Evolutionary conservation across 495 filamentous ascomycete species (phyloP).

Genomic region (Hypomontagnella monticulosa): DNA sequence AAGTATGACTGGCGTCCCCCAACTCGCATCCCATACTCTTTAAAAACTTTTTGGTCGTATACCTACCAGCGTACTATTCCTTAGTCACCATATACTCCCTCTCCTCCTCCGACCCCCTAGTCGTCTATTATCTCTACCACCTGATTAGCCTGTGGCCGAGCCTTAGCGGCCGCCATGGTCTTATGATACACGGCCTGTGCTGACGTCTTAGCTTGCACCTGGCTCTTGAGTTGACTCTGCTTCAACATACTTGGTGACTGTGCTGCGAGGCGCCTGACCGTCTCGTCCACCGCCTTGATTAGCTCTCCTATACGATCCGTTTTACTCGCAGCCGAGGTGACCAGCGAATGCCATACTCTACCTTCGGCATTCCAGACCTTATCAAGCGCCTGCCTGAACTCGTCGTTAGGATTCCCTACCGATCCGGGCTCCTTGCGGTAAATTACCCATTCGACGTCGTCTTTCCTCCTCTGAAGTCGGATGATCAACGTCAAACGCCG

Average conservation of each 20-base stretch:
- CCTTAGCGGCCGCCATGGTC: constrained; percentile 31
- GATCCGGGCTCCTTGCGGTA: constrained; percentile 39
- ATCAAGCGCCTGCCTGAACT: constrained; percentile 52
- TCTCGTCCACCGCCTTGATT: constrained; percentile 46
- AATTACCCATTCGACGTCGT: constrained; percentile 56
- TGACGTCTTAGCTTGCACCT: constrained; percentile 24
- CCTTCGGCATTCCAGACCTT: constrained; percentile 51
- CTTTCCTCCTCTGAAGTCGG: constrained; percentile 44
- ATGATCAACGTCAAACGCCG: constrained; percentile 54
- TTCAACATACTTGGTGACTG: constrained; percentile 40
- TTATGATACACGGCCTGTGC: constrained; percentile 37
- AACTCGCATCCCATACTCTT: constrained; percentile 39
- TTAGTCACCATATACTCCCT: constrained; percentile 1
- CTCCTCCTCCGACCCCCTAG: constrained; percentile 10
- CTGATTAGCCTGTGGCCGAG: constrained; percentile 30
- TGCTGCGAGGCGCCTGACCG: constrained; percentile 34
- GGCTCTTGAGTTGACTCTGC: constrained; percentile 33
- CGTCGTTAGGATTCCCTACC: constrained; percentile 45
- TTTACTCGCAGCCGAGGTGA: constrained; percentile 46
- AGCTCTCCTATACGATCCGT: constrained; percentile 49
- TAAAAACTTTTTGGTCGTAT: constrained; percentile 22
- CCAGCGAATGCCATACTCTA: constrained; percentile 46
- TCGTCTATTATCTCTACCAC: constrained; percentile 42
- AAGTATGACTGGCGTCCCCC: constrained; percentile 37
- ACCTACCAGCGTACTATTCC: constrained; percentile 11